phyloP scores from a whole-genome alignment of 2,329 filamentous ascomycete species.

The Pseudocercospora pini-densiflorae region DNA sequence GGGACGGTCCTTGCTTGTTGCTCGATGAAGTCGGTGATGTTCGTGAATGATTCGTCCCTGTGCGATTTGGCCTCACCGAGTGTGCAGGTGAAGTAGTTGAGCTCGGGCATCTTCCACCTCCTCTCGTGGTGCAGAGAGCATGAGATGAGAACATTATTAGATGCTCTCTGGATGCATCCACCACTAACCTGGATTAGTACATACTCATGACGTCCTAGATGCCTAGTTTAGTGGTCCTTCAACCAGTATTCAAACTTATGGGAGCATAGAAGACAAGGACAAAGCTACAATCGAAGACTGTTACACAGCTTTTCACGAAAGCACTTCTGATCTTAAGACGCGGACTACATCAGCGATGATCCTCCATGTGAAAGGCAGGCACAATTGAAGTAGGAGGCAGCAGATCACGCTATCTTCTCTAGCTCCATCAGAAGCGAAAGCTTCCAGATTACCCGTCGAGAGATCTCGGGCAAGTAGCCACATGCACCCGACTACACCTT shows the following conservation, averaged over 20 bases:
- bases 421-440: not conserved
- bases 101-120: not conserved
- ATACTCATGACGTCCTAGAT: not conserved
- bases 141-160: not conserved
- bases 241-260: too few relatives aligned
- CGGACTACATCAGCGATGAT: not conserved
- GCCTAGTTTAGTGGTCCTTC: not conserved
- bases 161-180: not conserved
- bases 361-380: not conserved
- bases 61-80: slow-evolving; percentile 56
- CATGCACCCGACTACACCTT: not conserved
- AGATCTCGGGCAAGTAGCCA: not conserved
- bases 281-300: too few relatives aligned
- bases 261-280: too few relatives aligned
- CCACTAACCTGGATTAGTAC: not conserved
- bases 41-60: slow-evolving; percentile 43
- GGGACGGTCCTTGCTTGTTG: slow-evolving; percentile 49
- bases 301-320: too few relatives aligned
- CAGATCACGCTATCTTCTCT: not conserved
- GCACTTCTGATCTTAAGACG: too few relatives aligned
- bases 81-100: slow-evolving; percentile 64
- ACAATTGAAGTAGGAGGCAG: not conserved
- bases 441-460: not conserved
- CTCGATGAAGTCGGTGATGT: slow-evolving; percentile 57
- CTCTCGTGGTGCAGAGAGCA: not conserved